Evolutionary conservation across 805 yeast genomes (phyloP), one percentile per base, ranked within the genome.

Genomic region (Diddensiella santjacobensis): DNA sequence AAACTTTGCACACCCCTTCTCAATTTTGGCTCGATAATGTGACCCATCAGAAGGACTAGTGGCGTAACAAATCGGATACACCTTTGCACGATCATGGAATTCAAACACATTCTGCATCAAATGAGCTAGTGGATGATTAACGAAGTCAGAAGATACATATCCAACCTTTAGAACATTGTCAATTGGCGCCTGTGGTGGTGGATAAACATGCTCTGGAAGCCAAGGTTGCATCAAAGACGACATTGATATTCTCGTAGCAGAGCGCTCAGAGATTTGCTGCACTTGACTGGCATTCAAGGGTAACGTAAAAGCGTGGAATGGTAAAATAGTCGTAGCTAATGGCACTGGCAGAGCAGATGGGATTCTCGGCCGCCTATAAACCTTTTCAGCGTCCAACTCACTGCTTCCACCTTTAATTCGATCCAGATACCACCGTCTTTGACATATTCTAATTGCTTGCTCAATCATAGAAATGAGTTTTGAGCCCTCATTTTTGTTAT

Each of bases 41-140:
- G 67, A 60, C 3, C 53, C 57, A 33, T 64, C 68, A 1, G 62
- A 50, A 2, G 56, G 54, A 2, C 62, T 50, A 1, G 64, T 60
- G 1, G 68, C 63, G 42, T 64, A 64, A 33, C 66, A 61, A 4
- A 57, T 51, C 1, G 63, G 56, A n/a, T 42, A 40, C 10, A 64
- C 61, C 13, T 18, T 48, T 19, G 33, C n/a, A 19, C 55, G 43
- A 30, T 60, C 57, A 31, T 65, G 69, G 30, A 59, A n/a, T 1
- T 64, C 67, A 46, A 64, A 64, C 2, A 65, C 65, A 33, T 54
- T 56, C 48, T 64, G 67, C 69, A 64, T 65, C 38, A 64, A 50
- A 37, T 64, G 68, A 4, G 68, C 59, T 30, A 64, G 49, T 15
- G 68, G 68, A 23, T 64, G 68, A 46, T 64, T 62, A 22, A 49